Evolutionary conservation across 2,329 filamentous ascomycete genomes (phyloP).

Genomic region (Fusarium tricinctum): DNA sequence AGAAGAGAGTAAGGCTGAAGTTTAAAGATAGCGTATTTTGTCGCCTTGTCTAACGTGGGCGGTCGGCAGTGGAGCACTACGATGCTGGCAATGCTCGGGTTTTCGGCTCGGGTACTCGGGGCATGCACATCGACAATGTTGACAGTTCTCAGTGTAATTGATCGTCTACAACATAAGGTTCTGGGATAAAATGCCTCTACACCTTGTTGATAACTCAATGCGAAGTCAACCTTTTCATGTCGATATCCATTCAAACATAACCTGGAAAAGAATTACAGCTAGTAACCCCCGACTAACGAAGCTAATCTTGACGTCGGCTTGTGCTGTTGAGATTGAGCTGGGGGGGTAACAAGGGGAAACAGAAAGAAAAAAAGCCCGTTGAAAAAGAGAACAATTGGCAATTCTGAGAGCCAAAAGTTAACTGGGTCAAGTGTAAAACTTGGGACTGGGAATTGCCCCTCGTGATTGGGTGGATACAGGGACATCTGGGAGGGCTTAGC

Average conservation of each 20-base stretch:
- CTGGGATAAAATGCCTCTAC: neutral
- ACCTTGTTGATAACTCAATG: neutral
- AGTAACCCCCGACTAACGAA: neutral
- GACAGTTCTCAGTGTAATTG: neutral
- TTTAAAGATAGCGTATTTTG: neutral
- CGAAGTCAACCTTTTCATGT: no score
- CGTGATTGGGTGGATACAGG: slow-evolving; percentile 22
- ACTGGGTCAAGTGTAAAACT: slow-evolving; percentile 2
- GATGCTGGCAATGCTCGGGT: slow-evolving; percentile 26
- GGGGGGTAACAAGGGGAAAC: slow-evolving; percentile 5
- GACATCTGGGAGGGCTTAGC: neutral
- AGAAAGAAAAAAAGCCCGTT: slow-evolving; percentile 20
- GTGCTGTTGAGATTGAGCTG: neutral
- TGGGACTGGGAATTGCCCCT: slow-evolving; percentile 14
- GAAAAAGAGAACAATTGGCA: slow-evolving; percentile 28
- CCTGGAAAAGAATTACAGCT: neutral
- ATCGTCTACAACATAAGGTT: neutral
- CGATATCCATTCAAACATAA: neutral
- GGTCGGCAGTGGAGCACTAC: neutral
- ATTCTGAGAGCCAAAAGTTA: slow-evolving; percentile 14
- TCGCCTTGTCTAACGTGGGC: neutral
- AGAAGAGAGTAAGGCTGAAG: neutral
- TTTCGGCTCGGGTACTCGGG: slow-evolving; percentile 47
- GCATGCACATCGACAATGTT: neutral
- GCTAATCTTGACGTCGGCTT: slow-evolving; percentile 8